Percentiles rank a stretch among this genome's conserved stretches.
These are phyloP conservation scores for Pythium insidiosum DNA, from an alignment of 352 stramenopile species.

Conservation along the genomic window DNA sequence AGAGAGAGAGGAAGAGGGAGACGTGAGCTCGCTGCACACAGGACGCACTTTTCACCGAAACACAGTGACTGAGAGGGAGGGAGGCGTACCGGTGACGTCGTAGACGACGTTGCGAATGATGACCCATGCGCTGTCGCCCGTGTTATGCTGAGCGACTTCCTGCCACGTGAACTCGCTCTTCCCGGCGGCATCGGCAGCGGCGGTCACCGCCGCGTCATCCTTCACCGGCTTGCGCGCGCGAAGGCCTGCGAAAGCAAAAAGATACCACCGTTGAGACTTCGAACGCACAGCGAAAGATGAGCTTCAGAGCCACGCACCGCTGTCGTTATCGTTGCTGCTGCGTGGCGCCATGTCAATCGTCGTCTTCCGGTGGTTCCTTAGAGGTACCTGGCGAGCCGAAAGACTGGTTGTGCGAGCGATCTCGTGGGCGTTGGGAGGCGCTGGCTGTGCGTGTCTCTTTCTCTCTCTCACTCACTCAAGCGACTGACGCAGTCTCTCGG, in stretches of 20 bases:
- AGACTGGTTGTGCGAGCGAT: neutral
- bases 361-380: too few relatives aligned
- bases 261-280: neutral
- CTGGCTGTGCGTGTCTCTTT: too few relatives aligned
- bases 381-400: too few relatives aligned
- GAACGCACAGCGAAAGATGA: neutral
- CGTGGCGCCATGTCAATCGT: conserved; percentile 19
- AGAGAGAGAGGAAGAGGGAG: too few relatives aligned
- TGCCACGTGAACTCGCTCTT: conserved; percentile 85
- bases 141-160: conserved; percentile 94
- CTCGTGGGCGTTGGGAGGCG: too few relatives aligned
- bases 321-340: conserved; percentile 11
- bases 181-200: conserved; percentile 1
- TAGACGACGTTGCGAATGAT: conserved; percentile 93
- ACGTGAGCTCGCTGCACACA: too few relatives aligned
- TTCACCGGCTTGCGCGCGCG: conserved; percentile 44
- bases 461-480: too few relatives aligned
- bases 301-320: neutral
- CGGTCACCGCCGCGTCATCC: conserved; percentile 7
- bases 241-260: too few relatives aligned
- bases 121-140: conserved; percentile 94
- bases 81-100: conserved; percentile 81
- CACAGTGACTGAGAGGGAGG: neutral
- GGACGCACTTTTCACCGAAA: too few relatives aligned
- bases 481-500: too few relatives aligned